Percentiles rank a stretch among this genome's conserved stretches.
Conservation (phyloP, 192 early-diverging fungal species). For the Linnemannia hyalina region DNA sequence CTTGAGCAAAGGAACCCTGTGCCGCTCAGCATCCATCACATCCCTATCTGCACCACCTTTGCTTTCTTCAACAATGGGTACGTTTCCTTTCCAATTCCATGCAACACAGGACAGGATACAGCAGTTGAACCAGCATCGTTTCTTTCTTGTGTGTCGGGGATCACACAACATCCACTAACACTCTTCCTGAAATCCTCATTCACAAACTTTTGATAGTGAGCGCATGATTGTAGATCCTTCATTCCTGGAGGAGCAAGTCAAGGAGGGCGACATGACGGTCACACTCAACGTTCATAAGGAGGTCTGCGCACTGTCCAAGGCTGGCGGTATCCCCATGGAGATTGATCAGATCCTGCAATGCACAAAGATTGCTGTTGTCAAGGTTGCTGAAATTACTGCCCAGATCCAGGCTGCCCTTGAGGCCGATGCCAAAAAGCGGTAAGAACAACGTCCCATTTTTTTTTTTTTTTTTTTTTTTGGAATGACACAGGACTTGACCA, state of each 20-base stretch:
- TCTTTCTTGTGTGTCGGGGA: background rate
- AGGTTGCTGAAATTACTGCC: slow-evolving; percentile 82
- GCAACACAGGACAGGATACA: background rate
- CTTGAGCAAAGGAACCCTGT: slow-evolving; percentile 91
- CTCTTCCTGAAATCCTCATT: background rate
- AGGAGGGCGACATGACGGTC: slow-evolving; percentile 87
- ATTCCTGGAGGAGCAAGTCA: slow-evolving; percentile 88
- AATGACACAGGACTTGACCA: too few relatives aligned
- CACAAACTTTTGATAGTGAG: slow-evolving; percentile 49
- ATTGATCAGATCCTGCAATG: slow-evolving; percentile 83
- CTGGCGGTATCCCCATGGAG: slow-evolving; percentile 89
- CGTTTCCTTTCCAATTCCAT: background rate
- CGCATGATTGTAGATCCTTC: slow-evolving; percentile 86
- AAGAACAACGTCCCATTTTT: background rate
- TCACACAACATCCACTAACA: background rate
- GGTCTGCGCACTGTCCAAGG: slow-evolving; percentile 92
- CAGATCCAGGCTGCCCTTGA: slow-evolving; percentile 82
- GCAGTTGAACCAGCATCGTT: background rate
- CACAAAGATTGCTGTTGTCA: slow-evolving; percentile 82
- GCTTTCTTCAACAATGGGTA: slow-evolving; percentile 91
- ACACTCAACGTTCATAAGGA: slow-evolving; percentile 94
- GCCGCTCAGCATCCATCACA: slow-evolving; percentile 95
- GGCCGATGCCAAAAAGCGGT: slow-evolving; percentile 56
- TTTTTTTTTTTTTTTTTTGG: too few relatives aligned
- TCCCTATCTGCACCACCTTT: slow-evolving; percentile 94